These are phyloP conservation scores for Celoporthe dispersa DNA, from an alignment of 2,329 filamentous ascomycete species.

Conservation along the genomic window DNA sequence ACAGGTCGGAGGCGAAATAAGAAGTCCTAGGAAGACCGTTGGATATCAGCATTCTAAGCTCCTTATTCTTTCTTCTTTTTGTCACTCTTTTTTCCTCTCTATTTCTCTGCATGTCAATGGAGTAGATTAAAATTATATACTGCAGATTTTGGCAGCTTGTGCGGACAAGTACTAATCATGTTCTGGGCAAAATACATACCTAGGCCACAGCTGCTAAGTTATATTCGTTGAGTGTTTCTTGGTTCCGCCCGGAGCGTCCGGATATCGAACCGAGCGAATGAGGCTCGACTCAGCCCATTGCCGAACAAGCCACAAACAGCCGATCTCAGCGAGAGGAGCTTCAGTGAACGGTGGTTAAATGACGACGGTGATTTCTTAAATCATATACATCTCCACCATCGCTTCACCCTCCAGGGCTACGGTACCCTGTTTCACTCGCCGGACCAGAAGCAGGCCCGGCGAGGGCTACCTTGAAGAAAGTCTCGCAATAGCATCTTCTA, in stretches of 20 bases:
- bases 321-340: background rate
- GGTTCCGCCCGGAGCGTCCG: too few relatives aligned
- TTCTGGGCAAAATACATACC: background rate
- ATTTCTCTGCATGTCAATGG: background rate
- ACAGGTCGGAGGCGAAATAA: constrained; percentile 50
- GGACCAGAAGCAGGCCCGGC: background rate
- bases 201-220: too few relatives aligned
- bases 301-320: background rate
- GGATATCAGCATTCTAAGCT: background rate
- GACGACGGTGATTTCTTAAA: background rate
- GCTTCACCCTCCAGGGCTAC: background rate
- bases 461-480: background rate
- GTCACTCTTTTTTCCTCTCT: too few relatives aligned
- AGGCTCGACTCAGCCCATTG: background rate
- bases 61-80: too few relatives aligned
- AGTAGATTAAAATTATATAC: background rate
- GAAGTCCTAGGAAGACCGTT: constrained; percentile 31
- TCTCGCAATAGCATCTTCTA: background rate
- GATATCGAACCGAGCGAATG: background rate
- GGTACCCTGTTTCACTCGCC: background rate
- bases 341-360: background rate
- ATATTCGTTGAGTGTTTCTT: constrained; percentile 38
- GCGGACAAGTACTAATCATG: background rate
- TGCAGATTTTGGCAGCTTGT: background rate
- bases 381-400: background rate